These are phyloP conservation scores for Microbotryum saponariae DNA, from an alignment of 1,284 basidiomycete species.

Conservation along the genomic window DNA sequence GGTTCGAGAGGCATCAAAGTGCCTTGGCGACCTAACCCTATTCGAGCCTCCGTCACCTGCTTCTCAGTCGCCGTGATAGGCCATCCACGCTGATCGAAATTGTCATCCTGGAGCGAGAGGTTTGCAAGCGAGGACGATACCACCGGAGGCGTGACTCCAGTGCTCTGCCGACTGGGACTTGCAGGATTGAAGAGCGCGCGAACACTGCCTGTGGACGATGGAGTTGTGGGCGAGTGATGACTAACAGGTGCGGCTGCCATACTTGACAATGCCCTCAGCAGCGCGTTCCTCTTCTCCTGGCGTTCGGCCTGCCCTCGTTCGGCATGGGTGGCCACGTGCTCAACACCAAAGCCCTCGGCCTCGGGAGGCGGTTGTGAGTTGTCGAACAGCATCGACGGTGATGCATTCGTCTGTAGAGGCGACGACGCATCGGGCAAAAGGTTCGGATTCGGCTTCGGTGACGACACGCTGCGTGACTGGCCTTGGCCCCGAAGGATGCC, in stretches of 20 bases:
- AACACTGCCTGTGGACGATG: not conserved
- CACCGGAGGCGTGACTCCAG: no score
- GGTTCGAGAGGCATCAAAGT: no score
- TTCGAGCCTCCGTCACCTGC: no score
- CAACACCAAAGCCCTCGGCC: slow-evolving; percentile 1
- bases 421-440: not conserved
- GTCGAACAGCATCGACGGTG: slow-evolving; percentile 8
- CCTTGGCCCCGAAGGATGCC: slow-evolving; percentile 6
- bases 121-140: no score
- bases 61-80: no score
- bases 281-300: slow-evolving; percentile 23
- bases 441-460: not conserved
- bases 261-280: slow-evolving; percentile 21
- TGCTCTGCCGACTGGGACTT: no score
- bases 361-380: slow-evolving; percentile 10
- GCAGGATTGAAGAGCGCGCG: no score
- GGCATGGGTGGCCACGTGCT: slow-evolving; percentile 5
- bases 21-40: no score
- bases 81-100: no score
- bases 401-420: not conserved
- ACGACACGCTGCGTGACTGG: not conserved
- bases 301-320: slow-evolving; percentile 20
- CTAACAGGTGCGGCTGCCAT: slow-evolving; percentile 6
- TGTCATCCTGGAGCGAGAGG: no score
- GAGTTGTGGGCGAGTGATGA: not conserved